phyloP scores from a whole-genome alignment of 768 basidiomycete species.

The Panaeolus papilionaceus region DNA sequence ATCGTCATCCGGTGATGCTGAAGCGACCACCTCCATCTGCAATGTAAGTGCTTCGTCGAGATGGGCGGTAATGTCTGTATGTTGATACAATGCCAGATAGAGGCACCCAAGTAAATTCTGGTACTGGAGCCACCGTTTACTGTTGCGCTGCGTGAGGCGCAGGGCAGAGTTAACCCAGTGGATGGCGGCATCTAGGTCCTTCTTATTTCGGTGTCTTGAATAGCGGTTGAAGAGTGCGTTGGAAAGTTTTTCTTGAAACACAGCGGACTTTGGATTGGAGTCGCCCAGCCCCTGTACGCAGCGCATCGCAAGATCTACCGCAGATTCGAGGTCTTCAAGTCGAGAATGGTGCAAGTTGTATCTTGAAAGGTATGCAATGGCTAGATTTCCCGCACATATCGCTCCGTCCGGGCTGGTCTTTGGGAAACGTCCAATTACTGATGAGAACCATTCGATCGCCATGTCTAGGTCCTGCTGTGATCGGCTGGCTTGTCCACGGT shows the following conservation, averaged over 20 bases:
- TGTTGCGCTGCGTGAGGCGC: conserved; percentile 3
- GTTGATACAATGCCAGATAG: conserved; percentile 12
- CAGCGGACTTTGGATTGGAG: conserved; percentile 8
- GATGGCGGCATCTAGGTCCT: conserved; percentile 21
- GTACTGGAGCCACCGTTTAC: neutral
- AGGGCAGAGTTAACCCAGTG: conserved; percentile 15
- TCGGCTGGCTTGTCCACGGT: neutral
- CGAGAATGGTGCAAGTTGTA: conserved; percentile 14
- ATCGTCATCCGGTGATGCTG: neutral
- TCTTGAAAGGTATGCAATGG: neutral
- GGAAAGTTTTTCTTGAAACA: conserved; percentile 16
- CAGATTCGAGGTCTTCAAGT: conserved; percentile 20
- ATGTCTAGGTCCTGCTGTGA: conserved; percentile 17
- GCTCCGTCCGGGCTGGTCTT: conserved; percentile 5
- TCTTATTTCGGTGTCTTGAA: conserved; percentile 17
- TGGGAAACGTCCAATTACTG: neutral
- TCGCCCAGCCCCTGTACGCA: conserved; percentile 13
- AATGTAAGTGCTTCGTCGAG: conserved; percentile 15
- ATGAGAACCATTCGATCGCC: conserved; percentile 11
- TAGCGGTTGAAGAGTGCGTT: conserved; percentile 15
- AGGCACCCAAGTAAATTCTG: conserved; percentile 17
- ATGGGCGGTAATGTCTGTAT: neutral
- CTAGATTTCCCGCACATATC: conserved; percentile 15
- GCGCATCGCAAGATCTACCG: conserved; percentile 11
- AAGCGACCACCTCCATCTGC: conserved; percentile 15